phyloP scores from a whole-genome alignment of 371 early-diverging fungal genomes.

The Choanephora cucurbitarum region DNA sequence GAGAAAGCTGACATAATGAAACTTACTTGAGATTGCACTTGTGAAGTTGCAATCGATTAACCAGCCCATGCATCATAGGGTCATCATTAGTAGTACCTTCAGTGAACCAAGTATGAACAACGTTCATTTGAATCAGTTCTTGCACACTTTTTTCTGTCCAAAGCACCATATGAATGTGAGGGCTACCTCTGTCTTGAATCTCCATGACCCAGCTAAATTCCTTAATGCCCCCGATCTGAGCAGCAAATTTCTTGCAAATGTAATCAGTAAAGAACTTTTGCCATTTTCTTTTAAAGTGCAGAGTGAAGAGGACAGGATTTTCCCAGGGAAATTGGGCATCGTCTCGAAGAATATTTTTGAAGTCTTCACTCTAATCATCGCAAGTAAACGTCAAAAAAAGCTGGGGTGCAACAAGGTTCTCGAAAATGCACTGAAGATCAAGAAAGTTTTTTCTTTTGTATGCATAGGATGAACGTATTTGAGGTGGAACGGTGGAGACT shows the following conservation, averaged over 20 bases:
- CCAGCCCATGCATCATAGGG: conserved; percentile 4
- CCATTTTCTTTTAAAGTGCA: conserved; percentile 9
- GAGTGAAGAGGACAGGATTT: conserved; percentile 3
- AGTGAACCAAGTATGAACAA: conserved; percentile 2
- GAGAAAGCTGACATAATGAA: neutral
- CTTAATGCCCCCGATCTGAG: conserved; percentile 8
- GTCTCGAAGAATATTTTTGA: neutral
- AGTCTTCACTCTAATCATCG: conserved; percentile 3
- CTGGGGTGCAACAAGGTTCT: neutral
- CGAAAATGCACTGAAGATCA: neutral
- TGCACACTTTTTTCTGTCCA: conserved; percentile 3
- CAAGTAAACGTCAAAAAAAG: neutral
- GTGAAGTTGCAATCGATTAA: conserved; percentile 3
- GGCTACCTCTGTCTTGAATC: neutral
- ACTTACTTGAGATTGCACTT: conserved; percentile 6
- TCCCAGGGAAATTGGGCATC: neutral
- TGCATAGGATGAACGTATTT: neutral
- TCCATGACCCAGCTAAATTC: conserved; percentile 10
- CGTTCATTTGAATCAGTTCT: neutral
- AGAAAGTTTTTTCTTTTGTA: neutral
- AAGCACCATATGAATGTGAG: conserved; percentile 6
- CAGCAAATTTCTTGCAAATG: conserved; percentile 1
- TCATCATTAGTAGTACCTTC: neutral
- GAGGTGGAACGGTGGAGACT: neutral
- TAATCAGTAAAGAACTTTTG: conserved; percentile 3